These are phyloP conservation scores for Xylariaceae sp. DNA, from an alignment of 2,329 filamentous ascomycete species.

Conservation along the genomic window DNA sequence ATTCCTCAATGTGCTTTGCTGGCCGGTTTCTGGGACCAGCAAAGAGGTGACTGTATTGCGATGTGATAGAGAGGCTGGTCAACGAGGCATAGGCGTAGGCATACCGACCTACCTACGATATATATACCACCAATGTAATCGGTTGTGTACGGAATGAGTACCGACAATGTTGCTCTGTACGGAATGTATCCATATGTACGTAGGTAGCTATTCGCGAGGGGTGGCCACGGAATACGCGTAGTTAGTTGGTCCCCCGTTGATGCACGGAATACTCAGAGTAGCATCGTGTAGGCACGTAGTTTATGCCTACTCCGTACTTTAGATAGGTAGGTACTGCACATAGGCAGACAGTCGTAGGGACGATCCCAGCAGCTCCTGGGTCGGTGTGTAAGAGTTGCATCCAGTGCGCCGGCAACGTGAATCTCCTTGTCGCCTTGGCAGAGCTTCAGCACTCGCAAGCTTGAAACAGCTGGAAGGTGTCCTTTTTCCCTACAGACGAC, in stretches of 20 bases:
- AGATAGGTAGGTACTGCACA: background rate
- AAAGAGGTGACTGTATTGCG: background rate
- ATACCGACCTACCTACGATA: too few species aligned
- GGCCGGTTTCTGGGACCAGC: background rate
- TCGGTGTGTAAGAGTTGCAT: slow-evolving; percentile 12
- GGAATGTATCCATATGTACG: too few species aligned
- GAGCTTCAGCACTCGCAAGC: slow-evolving; percentile 26
- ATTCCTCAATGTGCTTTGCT: background rate
- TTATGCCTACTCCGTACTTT: background rate
- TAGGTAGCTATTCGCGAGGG: too few species aligned
- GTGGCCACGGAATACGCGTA: too few species aligned
- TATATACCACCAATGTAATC: background rate
- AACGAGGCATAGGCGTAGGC: background rate
- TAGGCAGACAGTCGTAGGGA: background rate
- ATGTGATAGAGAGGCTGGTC: background rate
- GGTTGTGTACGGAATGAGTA: background rate
- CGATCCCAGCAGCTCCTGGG: slow-evolving; percentile 25
- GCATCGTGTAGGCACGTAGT: background rate
- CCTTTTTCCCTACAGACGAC: slow-evolving; percentile 22
- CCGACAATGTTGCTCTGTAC: too few species aligned
- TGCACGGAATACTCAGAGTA: background rate
- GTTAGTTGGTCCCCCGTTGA: too few species aligned
- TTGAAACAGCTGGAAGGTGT: slow-evolving; percentile 29
- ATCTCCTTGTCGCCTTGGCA: slow-evolving; percentile 17
- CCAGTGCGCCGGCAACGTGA: slow-evolving; percentile 26